Base-by-base conservation (phyloP, 306 rosid species). In the Pyrus pyrifolia region DNA sequence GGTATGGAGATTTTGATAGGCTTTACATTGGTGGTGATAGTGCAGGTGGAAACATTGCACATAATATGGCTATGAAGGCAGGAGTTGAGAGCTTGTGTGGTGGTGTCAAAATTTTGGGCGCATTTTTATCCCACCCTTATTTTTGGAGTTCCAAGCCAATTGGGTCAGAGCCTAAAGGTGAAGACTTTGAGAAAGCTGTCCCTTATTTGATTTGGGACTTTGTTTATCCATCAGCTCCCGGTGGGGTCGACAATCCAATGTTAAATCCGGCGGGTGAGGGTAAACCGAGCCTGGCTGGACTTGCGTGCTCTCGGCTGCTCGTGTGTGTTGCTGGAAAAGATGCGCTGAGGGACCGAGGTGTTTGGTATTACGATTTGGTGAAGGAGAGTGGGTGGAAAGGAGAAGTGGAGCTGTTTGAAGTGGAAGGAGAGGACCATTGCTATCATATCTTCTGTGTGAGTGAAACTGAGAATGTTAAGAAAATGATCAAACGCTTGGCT, bases 241-340 rank as follows among this genome's bases (percentile, higher is more conserved):
- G 69, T 2, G 91, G 90, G 18, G 70, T 85, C 0, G 88, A 89
- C 12, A 85, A 79, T 67, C 85, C 85, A 0, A 15, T 77, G 83
- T 68, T 85, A 6, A 87, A 89, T 52, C 93, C 93, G 1, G 49
- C 60, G 57, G 87, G 44, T 46, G 15, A 67, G 17, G 86, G 78
- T 10, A 86, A 91, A 17, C 82, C 85, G 1, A 71, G 81, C 15
- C 72, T 87, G 76, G 82, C 70, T 2, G 67, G 10, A 0, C 65
- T 85, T 35, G 90, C 83, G 9, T 83, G 86, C 33, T 60, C 77
- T 9, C 81, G 74, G 76, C 8, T 87, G 59, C 60, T 85, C 31
- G 67, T 88, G 17, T 71, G 57, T 75, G 90, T 86, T 44, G 79
- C 87, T 13, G 87, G 81, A 0, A 78, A 86, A 13, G 92, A 90